Base-by-base conservation (phyloP, 1,139 yeast genomes). In the Zygoascus hellenicus region DNA sequence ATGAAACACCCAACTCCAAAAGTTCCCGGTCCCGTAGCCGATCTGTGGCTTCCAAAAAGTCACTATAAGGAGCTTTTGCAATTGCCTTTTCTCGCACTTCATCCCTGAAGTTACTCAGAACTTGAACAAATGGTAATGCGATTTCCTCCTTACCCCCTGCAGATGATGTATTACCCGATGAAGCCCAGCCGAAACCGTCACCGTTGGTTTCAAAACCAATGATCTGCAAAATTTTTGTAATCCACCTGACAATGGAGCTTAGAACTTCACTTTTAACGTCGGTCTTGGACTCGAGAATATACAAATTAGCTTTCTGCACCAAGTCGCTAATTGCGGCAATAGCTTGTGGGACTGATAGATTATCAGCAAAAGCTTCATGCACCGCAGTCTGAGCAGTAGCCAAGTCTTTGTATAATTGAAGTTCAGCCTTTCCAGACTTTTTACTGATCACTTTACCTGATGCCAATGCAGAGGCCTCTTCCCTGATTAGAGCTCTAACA, bases 361-460 rank as follows among this genome's bases (percentile, higher is more conserved):
- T 92, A 63, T 92, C 98, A 65, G 95, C 83, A 68, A 92, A 86
- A 1, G 95, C 85, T 31, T 66, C 71, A 61, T 89, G 87, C 2
- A 84, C 87, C 31, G 74, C 78, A n/a, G 65, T 66, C 64, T 85
- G 83, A 13, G 87, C 71, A 1, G 57, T 58, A 5, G 67, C 65
- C 51, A 89, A 73, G 29, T 78, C 80, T 2, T 63, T 62, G 39
- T 78, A 67, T 42, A 88, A 71, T 35, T 71, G 68, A 55, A 76
- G 78, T 63, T 89, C 97, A 4, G 59, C 53, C 22, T 61, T 60
- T 45, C 78, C 74, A 35, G 74, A 74, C 59, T 75, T 77, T 53
- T 74, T 76, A 58, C 81, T 76, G 55, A 84, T 71, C 5, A 94
- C 90, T 54, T 90, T 75, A 11, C 85, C 82, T 42, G 76, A 47